phyloP scores from a whole-genome alignment of 257 asterid species.

The Eucommia ulmoides region DNA sequence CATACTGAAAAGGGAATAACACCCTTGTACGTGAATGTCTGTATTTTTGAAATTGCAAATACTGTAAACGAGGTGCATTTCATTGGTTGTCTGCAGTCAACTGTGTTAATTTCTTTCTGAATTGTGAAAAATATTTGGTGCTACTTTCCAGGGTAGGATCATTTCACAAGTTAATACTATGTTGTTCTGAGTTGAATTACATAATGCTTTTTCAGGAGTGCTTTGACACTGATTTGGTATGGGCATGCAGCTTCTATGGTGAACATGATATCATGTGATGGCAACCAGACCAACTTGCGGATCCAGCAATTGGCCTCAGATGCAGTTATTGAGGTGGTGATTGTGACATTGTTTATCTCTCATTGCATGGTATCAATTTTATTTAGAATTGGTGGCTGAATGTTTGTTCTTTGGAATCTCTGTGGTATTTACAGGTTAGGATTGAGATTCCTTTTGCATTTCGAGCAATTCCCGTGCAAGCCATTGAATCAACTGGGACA shows the following conservation, averaged over 20 bases:
- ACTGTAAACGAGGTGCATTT: too few relatives aligned
- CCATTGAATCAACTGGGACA: constrained; percentile 82
- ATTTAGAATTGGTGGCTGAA: too few relatives aligned
- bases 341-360: not conserved
- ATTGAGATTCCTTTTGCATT: constrained; percentile 85
- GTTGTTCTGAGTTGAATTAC: constrained; percentile 19
- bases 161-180: too few relatives aligned
- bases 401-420: not conserved
- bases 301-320: constrained; percentile 75
- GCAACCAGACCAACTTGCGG: constrained; percentile 29
- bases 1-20: too few relatives aligned
- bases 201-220: constrained; percentile 75
- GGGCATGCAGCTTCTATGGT: constrained; percentile 99
- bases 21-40: too few relatives aligned
- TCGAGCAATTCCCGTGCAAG: constrained; percentile 67
- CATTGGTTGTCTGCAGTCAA: too few relatives aligned
- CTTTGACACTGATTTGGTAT: constrained; percentile 96
- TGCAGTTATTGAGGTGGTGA: constrained; percentile 73
- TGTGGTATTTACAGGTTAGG: constrained; percentile 49
- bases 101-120: too few relatives aligned
- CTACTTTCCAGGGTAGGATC: not conserved
- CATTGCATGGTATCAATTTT: too few relatives aligned
- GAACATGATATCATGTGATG: constrained; percentile 60
- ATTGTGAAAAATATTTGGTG: too few relatives aligned
- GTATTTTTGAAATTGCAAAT: too few relatives aligned